Evolutionary conservation across 2,329 filamentous ascomycete species (phyloP), one percentile per base, ranked within the genome.

Genomic region (Microdochium trichocladiopsis): DNA sequence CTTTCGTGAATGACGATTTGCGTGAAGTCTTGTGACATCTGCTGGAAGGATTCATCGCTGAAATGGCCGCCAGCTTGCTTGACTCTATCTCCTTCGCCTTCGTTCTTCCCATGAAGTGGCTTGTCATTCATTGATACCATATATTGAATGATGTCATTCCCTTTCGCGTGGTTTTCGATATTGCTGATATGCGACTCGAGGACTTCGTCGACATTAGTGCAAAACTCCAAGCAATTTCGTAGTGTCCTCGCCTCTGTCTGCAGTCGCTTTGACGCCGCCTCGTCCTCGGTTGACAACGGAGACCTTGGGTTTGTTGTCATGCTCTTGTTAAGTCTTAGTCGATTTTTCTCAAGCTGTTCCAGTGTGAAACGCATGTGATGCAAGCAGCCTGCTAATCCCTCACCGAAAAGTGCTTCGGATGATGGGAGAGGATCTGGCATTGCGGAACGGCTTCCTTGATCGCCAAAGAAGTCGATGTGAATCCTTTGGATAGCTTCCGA

Each of bases 351-450:
- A 24, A 50, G 49, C 25, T 50, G 49, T 37, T 9, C 31, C 23
- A 50, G 33, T 25, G 49, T 50, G 49, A 50, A 50, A 25, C 49
- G 49, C 49, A 50, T 50, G 8, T 50, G 49, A 25, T 50, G 49
- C 49, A 50, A 24, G 25, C 49, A 50, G 23, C 49, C 49, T 21
- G 21, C 28, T 3, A 50, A 21, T 25, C 49, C 49, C 23, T 50
- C 49, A 6, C 49, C 49, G 24, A 50, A 41, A 10, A 50, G 33
- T 24, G 37, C 37, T 50, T 24, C 33, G 8, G 49, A 43, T 11
- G 31, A 37, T 25, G 28, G 14, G n/a, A 12, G 11, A 3, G 28
- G 12, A 23, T 37, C 16, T 18, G 11, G 12, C n/a, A 22, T 11
- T 22, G 2, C 25, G 1, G 31, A 6, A 22, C 14, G 11, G 28